These are phyloP conservation scores for Yamadazyma philogaea DNA, from an alignment of 805 yeast genomes.

Conservation along the genomic window DNA sequence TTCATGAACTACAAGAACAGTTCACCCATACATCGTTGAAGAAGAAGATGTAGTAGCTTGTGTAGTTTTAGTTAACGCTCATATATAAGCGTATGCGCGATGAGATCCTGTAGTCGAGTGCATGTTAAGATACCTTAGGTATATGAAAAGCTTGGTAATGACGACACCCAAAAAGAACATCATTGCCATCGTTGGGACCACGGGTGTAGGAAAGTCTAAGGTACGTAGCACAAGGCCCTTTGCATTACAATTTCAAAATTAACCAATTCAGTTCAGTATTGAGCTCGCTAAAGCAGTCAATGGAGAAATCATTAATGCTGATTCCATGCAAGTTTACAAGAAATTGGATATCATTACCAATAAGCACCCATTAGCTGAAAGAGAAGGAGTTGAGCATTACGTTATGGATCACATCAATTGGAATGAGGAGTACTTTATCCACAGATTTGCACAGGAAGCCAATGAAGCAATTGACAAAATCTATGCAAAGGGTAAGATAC, in stretches of 20 bases:
- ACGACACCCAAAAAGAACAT: conserved; percentile 37
- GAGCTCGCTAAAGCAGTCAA: conserved; percentile 72
- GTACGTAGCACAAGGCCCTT: conserved; percentile 26
- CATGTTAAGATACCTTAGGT: conserved; percentile 16
- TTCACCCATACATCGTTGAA: conserved; percentile 11
- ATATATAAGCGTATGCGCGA: conserved; percentile 4
- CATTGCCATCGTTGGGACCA: conserved; percentile 80
- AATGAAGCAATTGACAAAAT: conserved; percentile 58
- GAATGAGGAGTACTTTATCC: conserved; percentile 79
- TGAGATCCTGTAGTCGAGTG: conserved; percentile 3
- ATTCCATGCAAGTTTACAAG: conserved; percentile 92
- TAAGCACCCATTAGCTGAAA: conserved; percentile 81
- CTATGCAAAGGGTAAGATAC: conserved; percentile 64
- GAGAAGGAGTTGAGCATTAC: conserved; percentile 77
- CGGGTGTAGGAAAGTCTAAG: conserved; percentile 95
- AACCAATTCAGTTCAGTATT: conserved; percentile 51
- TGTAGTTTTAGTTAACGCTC: neutral
- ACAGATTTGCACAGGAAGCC: conserved; percentile 76
- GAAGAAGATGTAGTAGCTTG: neutral
- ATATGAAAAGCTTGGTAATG: conserved; percentile 26
- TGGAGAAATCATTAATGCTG: conserved; percentile 94
- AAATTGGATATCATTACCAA: conserved; percentile 77
- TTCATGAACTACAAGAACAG: conserved; percentile 11
- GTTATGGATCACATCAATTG: conserved; percentile 81
- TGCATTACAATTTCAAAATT: neutral